These are phyloP conservation scores for Aspergillus nidulans DNA, from an alignment of 495 filamentous ascomycete species.

Conservation along the genomic window DNA sequence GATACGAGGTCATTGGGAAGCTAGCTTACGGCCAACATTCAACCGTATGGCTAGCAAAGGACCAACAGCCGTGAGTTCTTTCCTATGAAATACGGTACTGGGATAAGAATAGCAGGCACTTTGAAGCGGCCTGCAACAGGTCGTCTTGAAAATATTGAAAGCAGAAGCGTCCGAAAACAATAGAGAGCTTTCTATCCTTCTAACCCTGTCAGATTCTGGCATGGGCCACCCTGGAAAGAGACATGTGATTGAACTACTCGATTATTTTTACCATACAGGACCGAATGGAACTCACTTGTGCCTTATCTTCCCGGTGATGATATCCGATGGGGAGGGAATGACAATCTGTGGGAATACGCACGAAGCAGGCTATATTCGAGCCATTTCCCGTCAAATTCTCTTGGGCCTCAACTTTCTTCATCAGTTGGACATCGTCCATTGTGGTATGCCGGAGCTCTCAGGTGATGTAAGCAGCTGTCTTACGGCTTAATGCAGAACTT, in stretches of 20 bases:
- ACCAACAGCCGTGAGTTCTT: slow-evolving; percentile 18
- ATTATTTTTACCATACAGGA: slow-evolving; percentile 40
- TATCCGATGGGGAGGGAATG: slow-evolving; percentile 20
- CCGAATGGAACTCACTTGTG: slow-evolving; percentile 48
- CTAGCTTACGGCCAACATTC: slow-evolving; percentile 48
- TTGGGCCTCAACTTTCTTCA: slow-evolving; percentile 13
- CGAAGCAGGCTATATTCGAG: neutral
- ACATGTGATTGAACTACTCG: slow-evolving; percentile 35
- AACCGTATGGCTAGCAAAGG: slow-evolving; percentile 49
- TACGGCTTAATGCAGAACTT: slow-evolving; percentile 2
- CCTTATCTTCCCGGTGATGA: slow-evolving; percentile 36
- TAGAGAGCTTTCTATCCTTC: slow-evolving; percentile 9
- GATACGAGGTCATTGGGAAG: slow-evolving; percentile 51
- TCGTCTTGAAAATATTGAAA: slow-evolving; percentile 34
- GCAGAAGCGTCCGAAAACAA: slow-evolving; percentile 17
- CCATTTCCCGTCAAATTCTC: slow-evolving; percentile 10
- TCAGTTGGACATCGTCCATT: slow-evolving; percentile 2
- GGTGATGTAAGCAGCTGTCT: neutral
- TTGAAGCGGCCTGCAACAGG: slow-evolving; percentile 15
- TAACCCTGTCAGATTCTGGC: neutral
- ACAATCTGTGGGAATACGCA: slow-evolving; percentile 4
- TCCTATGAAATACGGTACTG: neutral
- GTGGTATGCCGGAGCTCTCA: slow-evolving; percentile 1
- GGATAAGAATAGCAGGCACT: slow-evolving; percentile 5
- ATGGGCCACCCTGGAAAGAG: slow-evolving; percentile 23